phyloP scores from a whole-genome alignment of 2,329 filamentous ascomycete species.

The Colletotrichum tropicale region DNA sequence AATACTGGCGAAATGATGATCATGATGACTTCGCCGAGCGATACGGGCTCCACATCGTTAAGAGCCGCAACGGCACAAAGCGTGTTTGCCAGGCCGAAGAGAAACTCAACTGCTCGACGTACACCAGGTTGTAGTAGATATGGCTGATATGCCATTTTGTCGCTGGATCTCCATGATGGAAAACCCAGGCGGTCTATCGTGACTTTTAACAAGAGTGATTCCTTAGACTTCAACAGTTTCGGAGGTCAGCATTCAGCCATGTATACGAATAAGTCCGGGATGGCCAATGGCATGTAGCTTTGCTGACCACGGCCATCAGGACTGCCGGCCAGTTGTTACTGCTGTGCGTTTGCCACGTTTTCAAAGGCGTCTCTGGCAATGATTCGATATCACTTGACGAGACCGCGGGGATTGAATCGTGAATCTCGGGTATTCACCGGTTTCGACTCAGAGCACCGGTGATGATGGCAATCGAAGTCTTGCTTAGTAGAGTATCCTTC shows the following conservation, averaged over 20 bases:
- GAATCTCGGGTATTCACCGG: rapidly evolving
- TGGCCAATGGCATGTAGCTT: not conserved
- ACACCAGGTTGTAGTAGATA: not conserved
- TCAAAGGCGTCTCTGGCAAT: rapidly evolving
- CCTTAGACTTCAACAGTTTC: rapidly evolving
- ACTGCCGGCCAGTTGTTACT: not conserved
- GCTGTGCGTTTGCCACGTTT: not conserved
- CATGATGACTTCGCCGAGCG: not conserved
- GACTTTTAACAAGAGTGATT: rapidly evolving
- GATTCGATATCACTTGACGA: rapidly evolving
- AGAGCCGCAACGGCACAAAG: not conserved
- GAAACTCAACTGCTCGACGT: not conserved
- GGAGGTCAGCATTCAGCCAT: not conserved
- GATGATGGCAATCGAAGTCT: not conserved
- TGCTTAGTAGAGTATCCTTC: not conserved
- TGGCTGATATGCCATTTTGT: not conserved
- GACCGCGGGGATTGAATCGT: rapidly evolving
- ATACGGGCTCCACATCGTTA: not conserved
- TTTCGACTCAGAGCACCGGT: not conserved
- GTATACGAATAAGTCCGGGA: not conserved
- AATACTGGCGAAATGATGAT: not conserved
- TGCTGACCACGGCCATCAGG: not conserved
- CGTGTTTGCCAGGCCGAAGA: not conserved
- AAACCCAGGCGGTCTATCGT: not conserved
- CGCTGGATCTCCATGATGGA: not conserved